phyloP scores from a whole-genome alignment of 73 alveolate genomes.

The Paramecium sexaurelia region DNA sequence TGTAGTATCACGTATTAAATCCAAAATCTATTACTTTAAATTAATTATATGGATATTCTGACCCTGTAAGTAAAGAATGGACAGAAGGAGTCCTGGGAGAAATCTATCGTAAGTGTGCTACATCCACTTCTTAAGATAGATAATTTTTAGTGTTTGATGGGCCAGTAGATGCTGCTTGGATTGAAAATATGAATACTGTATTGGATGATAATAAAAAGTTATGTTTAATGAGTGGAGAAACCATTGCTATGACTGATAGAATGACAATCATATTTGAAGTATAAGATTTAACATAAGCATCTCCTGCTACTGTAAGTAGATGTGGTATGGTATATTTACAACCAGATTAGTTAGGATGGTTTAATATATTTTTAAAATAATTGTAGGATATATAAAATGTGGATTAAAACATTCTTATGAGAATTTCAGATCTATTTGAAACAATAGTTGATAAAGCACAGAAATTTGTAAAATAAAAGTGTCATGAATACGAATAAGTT shows the following conservation, averaged over 20 bases:
- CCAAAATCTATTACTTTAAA: slow-evolving; percentile 72
- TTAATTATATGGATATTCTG: slow-evolving; percentile 74
- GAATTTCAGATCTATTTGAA: slow-evolving; percentile 66
- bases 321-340: slow-evolving; percentile 98
- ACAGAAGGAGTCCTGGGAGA: slow-evolving; percentile 79
- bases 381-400: neutral
- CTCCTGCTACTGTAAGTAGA: slow-evolving; percentile 99
- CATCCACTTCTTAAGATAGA: slow-evolving; percentile 55
- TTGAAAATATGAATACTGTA: slow-evolving; percentile 98
- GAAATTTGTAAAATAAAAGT: slow-evolving; percentile 31
- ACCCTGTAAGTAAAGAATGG: slow-evolving; percentile 79
- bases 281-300: slow-evolving; percentile 91
- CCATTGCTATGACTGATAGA: slow-evolving; percentile 89
- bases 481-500: slow-evolving; percentile 64
- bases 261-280: slow-evolving; percentile 96
- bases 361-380: slow-evolving; percentile 50
- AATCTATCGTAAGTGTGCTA: slow-evolving; percentile 82
- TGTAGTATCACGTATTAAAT: slow-evolving; percentile 67
- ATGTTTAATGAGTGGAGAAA: slow-evolving; percentile 94
- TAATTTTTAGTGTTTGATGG: slow-evolving; percentile 93
- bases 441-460: slow-evolving; percentile 58
- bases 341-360: slow-evolving; percentile 91
- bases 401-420: slow-evolving; percentile 64
- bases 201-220: slow-evolving; percentile 97
- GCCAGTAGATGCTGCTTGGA: slow-evolving; percentile 98